Conservation (phyloP, 106 monocot species). For the Dendrobium officinale region DNA sequence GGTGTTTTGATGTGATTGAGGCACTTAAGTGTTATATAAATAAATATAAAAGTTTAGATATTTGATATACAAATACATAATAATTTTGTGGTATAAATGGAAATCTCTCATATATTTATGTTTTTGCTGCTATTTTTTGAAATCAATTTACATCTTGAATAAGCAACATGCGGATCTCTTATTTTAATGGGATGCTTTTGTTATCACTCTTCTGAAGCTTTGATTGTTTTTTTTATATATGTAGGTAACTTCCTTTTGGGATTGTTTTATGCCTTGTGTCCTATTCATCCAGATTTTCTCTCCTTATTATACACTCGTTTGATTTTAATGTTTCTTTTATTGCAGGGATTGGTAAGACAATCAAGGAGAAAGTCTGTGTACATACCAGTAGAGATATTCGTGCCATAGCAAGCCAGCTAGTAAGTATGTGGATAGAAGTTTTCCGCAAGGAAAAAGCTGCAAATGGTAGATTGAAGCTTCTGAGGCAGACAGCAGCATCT, state of each 20-base stretch:
- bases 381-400: slow-evolving; percentile 98
- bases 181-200: not conserved
- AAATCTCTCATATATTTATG: not conserved
- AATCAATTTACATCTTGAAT: not conserved
- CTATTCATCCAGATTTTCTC: not conserved
- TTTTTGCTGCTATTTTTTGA: not conserved
- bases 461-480: slow-evolving; percentile 44
- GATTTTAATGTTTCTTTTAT: slow-evolving; percentile 2
- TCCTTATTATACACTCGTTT: not conserved
- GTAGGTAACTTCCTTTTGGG: not conserved
- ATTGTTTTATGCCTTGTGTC: not conserved
- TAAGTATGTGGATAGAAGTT: slow-evolving; percentile 90
- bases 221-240: not conserved
- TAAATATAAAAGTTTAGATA: too few relatives aligned
- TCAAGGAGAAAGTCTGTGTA: slow-evolving; percentile 93
- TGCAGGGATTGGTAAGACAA: slow-evolving; percentile 83
- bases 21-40: too few relatives aligned
- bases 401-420: slow-evolving; percentile 88
- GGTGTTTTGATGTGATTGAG: too few relatives aligned
- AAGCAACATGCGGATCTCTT: not conserved
- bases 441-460: slow-evolving; percentile 88
- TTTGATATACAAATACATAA: too few relatives aligned
- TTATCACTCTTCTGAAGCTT: not conserved
- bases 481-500: slow-evolving; percentile 24
- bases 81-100: too few relatives aligned